A percentile compares a stretch with the other conserved stretches of the same genome.
These are phyloP conservation scores for Gentiana dahurica DNA, from an alignment of 257 asterid genomes.

Conservation along the genomic window DNA sequence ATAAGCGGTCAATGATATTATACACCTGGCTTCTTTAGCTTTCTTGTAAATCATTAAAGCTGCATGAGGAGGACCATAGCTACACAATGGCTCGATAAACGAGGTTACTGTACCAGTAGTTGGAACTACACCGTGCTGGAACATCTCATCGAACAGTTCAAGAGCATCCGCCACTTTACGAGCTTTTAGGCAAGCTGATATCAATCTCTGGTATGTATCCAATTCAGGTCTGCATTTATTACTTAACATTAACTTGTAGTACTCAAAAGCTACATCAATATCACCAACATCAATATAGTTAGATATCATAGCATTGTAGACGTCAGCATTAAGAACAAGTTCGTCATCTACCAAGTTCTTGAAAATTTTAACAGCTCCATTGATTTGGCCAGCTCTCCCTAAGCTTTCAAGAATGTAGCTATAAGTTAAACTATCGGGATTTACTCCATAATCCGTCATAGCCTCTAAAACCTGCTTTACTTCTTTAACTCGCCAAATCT, in stretches of 20 bases:
- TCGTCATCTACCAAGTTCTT: slow-evolving; percentile 41
- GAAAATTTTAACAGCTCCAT: slow-evolving; percentile 50
- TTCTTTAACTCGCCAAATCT: slow-evolving; percentile 54
- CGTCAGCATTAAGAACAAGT: slow-evolving; percentile 26
- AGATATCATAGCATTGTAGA: slow-evolving; percentile 70
- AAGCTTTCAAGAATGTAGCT: slow-evolving; percentile 55
- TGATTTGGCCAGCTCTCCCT: slow-evolving; percentile 65
- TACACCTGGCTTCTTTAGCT: slow-evolving; percentile 66
- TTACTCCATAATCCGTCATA: slow-evolving; percentile 68
- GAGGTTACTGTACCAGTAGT: slow-evolving; percentile 52
- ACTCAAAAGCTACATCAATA: slow-evolving; percentile 46
- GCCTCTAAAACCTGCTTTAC: slow-evolving; percentile 44
- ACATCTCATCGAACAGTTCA: too few species aligned
- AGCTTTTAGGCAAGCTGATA: too few species aligned
- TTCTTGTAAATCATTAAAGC: slow-evolving; percentile 71
- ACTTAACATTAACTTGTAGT: slow-evolving; percentile 41
- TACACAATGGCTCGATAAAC: slow-evolving; percentile 57
- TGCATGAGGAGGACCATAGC: slow-evolving; percentile 95
- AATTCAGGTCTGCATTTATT: slow-evolving; percentile 1
- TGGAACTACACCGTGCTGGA: too few species aligned
- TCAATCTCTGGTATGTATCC: too few species aligned
- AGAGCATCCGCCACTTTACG: too few species aligned
- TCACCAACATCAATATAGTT: slow-evolving; percentile 42
- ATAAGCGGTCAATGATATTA: slow-evolving; percentile 51
- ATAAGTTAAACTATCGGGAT: slow-evolving; percentile 51